phyloP scores from a whole-genome alignment of 257 asterid species.

The Nicotiana noctiflora region DNA sequence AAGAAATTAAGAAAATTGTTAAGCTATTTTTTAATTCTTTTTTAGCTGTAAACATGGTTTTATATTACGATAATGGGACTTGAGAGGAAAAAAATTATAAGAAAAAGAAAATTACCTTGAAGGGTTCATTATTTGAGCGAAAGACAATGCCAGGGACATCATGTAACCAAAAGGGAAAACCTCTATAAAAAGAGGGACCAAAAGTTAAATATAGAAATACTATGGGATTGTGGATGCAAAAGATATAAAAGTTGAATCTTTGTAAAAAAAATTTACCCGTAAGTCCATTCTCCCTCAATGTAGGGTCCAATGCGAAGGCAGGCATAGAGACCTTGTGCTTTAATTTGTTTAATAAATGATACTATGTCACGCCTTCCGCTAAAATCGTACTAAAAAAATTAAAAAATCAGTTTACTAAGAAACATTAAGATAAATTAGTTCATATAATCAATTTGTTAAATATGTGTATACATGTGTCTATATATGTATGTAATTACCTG shows the following conservation, averaged over 20 bases:
- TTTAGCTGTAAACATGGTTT: neutral
- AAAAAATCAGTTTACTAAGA: neutral
- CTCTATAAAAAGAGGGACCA: slow-evolving; percentile 32
- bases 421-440: neutral
- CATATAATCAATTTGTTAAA: neutral
- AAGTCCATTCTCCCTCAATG: slow-evolving; percentile 79
- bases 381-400: slow-evolving; percentile 56
- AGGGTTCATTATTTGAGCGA: slow-evolving; percentile 76
- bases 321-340: slow-evolving; percentile 72
- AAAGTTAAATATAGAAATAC: neutral
- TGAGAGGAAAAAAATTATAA: neutral
- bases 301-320: slow-evolving; percentile 83
- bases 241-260: neutral
- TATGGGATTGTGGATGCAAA: neutral
- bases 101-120: slow-evolving; percentile 37
- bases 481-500: slow-evolving; percentile 26
- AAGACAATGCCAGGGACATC: slow-evolving; percentile 57
- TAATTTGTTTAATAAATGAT: slow-evolving; percentile 56
- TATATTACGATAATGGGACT: too few species aligned
- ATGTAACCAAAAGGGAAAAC: slow-evolving; percentile 87
- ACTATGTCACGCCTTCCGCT: slow-evolving; percentile 58
- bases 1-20: neutral
- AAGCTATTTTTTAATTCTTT: neutral
- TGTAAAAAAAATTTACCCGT: slow-evolving; percentile 46
- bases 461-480: too few species aligned